Evolutionary conservation across 2,329 filamentous ascomycete genomes (phyloP), one percentile per base, ranked within the genome.

Genomic region (Aspergillus puulaauensis): DNA sequence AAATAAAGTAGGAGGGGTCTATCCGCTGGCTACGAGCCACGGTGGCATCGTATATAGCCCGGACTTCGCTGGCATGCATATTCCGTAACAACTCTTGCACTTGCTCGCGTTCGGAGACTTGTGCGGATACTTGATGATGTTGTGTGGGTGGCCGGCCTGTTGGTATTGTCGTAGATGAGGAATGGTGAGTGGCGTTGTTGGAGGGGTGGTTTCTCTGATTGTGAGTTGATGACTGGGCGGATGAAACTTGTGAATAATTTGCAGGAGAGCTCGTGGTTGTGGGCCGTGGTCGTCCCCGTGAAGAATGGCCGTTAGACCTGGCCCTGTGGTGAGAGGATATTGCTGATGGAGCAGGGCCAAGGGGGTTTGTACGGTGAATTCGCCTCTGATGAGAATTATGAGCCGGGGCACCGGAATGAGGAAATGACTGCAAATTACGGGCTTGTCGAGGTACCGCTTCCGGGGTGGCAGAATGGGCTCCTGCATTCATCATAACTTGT

Each of bases 331-430:
- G 51, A 21, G 49, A 17, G 17, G 54, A 17, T n/a, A 39, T 40
- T 31, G 27, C 31, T 11, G 27, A 31, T 31, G 43, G 54, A 27
- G 41, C 6, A 17, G 54, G 55, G 21, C 52, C 39, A 14, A 57
- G 27, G 40, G 51, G 58, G 15, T 52, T 61, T 15, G 46, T 57
- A 11, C 56, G 60, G 19, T 55, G 40, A 21, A 58, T 59, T 27
- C 57, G 47, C 33, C 61, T 60, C 21, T 62, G 58, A 7, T 64
- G 61, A 39, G 33, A 43, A 15, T 44, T 46, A 12, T 23, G 44
- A 2, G 52, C 31, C 3, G 64, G 50, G 11, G 55, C 31, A 9
- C 54, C 57, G 19, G 61, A 47, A 33, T 50, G 57, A 17, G 57
- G 54, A 23, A 57, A 52, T 19, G 40, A 41, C 6, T 21, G 4